Conservation (phyloP, 2,329 filamentous ascomycete genomes). For the Pseudopithomyces chartarum region DNA sequence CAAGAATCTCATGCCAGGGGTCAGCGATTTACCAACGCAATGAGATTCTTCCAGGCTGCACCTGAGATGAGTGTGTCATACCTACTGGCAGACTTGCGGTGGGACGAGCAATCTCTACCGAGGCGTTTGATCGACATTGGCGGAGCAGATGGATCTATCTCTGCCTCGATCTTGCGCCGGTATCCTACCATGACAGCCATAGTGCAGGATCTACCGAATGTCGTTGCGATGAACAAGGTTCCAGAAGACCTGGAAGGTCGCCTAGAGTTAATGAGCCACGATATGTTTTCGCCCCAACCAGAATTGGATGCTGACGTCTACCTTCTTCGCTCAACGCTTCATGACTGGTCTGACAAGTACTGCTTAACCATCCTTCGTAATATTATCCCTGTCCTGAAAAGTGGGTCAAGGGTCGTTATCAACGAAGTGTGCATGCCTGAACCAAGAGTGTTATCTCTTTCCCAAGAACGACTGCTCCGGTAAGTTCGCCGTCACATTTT, state of each 20-base stretch:
- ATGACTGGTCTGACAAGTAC: slow-evolving; percentile 56
- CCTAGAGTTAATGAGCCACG: slow-evolving; percentile 5
- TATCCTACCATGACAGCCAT: neutral
- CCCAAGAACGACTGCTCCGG: slow-evolving; percentile 6
- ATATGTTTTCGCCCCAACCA: slow-evolving; percentile 18
- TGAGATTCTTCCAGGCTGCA: slow-evolving; percentile 1
- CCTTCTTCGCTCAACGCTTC: slow-evolving; percentile 5
- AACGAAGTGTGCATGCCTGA: slow-evolving; percentile 40
- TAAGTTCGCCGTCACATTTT: neutral
- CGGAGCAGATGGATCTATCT: slow-evolving; percentile 1
- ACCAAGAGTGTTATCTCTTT: neutral
- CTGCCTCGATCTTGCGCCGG: neutral
- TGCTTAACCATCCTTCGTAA: slow-evolving; percentile 32
- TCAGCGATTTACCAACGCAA: neutral
- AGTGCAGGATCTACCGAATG: slow-evolving; percentile 8
- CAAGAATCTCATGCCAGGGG: neutral
- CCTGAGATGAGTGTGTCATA: neutral
- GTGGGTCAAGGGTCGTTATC: slow-evolving; percentile 53
- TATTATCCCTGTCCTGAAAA: slow-evolving; percentile 59
- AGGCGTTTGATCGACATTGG: slow-evolving; percentile 5
- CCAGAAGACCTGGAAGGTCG: neutral
- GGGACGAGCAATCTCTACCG: neutral
- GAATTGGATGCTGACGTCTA: slow-evolving; percentile 12
- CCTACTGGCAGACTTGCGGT: neutral
- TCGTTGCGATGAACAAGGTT: neutral